A percentile compares a stretch with the other conserved stretches of the same genome.
Evolutionary conservation across 2,329 filamentous ascomycete genomes (phyloP).

Genomic region (Claviceps arundinis): DNA sequence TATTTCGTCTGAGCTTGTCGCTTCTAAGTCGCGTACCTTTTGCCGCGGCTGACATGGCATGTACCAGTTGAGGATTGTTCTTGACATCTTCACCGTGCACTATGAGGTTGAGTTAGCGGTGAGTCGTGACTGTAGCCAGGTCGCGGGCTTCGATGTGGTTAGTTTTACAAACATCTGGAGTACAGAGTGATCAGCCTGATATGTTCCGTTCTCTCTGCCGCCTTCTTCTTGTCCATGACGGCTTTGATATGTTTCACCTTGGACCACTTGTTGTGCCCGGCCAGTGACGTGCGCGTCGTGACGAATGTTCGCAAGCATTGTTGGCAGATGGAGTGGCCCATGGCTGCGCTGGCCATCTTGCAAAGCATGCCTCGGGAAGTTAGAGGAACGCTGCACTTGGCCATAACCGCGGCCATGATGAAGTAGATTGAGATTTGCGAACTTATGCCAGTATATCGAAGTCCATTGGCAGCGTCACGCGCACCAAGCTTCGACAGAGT

Average conservation of each 20-base stretch:
- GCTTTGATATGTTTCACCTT: conserved; percentile 95
- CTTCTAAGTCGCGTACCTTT: conserved; percentile 37
- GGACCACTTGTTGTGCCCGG: conserved; percentile 87
- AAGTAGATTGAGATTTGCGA: background rate
- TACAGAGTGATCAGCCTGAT: conserved; percentile 61
- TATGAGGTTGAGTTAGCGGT: conserved; percentile 18
- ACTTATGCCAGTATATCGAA: background rate
- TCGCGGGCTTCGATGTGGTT: too few relatives aligned
- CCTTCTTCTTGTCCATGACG: conserved; percentile 69
- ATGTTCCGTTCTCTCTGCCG: conserved; percentile 52
- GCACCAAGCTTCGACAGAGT: background rate
- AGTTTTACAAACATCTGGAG: conserved; percentile 49
- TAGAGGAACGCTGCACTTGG: background rate
- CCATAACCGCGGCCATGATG: background rate
- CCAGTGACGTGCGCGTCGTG: conserved; percentile 30
- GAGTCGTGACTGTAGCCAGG: conserved; percentile 8
- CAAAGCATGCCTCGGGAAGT: background rate
- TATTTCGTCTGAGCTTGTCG: background rate
- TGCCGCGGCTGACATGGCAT: conserved; percentile 63
- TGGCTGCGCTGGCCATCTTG: background rate
- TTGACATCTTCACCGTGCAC: conserved; percentile 64
- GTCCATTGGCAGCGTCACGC: background rate
- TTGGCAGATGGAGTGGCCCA: background rate
- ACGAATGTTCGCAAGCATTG: conserved; percentile 34
- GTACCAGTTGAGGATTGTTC: conserved; percentile 62